A percentile compares a stretch with the other conserved stretches of the same genome.
phyloP scores from a whole-genome alignment of 306 rosid genomes.

The Castanea mollissima region DNA sequence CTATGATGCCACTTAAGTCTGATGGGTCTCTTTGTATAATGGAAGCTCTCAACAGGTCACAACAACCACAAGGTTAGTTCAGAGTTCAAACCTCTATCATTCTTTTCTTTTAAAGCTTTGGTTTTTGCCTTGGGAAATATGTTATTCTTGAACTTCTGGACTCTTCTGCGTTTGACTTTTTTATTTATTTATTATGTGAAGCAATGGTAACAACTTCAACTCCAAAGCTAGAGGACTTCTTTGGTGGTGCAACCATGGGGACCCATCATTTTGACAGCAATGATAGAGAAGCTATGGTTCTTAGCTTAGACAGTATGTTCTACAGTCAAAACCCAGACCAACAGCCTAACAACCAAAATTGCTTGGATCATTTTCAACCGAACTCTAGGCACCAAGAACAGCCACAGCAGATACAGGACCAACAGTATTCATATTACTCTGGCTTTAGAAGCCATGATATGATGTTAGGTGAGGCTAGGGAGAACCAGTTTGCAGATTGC shows the following conservation, averaged over 20 bases:
- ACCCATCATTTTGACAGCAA: constrained; percentile 66
- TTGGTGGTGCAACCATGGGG: constrained; percentile 67
- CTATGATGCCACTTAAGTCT: constrained; percentile 80
- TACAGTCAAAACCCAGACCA: constrained; percentile 43
- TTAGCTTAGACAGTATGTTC: constrained; percentile 67
- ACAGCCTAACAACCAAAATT: constrained; percentile 35
- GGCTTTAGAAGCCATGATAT: constrained; percentile 33
- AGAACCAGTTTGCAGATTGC: constrained; percentile 35
- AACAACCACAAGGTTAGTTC: constrained; percentile 64
- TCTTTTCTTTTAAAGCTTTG: neutral
- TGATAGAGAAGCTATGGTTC: constrained; percentile 58
- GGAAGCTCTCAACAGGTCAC: constrained; percentile 65
- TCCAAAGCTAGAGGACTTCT: constrained; percentile 88
- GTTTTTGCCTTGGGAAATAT: neutral
- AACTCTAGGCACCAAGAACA: constrained; percentile 26
- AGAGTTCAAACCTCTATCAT: constrained; percentile 14
- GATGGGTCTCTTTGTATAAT: constrained; percentile 70
- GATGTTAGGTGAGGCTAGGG: constrained; percentile 42
- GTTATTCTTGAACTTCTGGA: neutral
- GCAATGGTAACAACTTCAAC: constrained; percentile 53
- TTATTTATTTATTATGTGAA: constrained; percentile 16
- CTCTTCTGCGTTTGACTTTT: constrained; percentile 11
- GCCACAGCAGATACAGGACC: constrained; percentile 28
- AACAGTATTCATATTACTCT: constrained; percentile 41
- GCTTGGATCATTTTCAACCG: constrained; percentile 34